phyloP scores from a whole-genome alignment of 371 early-diverging fungal species.

The Mortierella sp. region DNA sequence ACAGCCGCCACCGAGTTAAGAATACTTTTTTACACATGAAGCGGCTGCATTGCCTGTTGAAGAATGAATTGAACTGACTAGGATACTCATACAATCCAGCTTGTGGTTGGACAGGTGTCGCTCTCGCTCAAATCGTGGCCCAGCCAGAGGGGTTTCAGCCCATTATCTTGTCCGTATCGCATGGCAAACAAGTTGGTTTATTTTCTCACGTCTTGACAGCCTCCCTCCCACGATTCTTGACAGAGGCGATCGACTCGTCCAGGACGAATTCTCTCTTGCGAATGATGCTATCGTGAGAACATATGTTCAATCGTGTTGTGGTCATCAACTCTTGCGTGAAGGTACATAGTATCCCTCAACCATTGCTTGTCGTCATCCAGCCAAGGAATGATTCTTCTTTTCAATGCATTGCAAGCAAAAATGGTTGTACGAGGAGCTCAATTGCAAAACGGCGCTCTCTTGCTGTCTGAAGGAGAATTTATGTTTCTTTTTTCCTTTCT shows the following conservation, averaged over 20 bases:
- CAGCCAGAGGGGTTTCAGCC: not conserved
- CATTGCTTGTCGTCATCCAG: not conserved
- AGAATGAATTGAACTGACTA: not conserved
- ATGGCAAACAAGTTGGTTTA: not conserved
- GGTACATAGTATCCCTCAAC: not conserved
- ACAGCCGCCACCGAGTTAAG: slow-evolving; percentile 9
- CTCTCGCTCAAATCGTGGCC: not conserved
- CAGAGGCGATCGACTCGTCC: not conserved
- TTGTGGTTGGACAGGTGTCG: not conserved
- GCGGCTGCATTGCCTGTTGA: not conserved
- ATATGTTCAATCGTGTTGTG: not conserved
- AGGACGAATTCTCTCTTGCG: not conserved
- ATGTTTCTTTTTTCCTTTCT: not conserved
- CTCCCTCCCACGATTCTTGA: not conserved
- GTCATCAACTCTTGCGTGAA: not conserved
- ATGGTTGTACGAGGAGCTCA: not conserved
- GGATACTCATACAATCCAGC: not conserved
- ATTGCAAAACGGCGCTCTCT: slow-evolving; percentile 1
- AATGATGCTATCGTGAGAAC: not conserved
- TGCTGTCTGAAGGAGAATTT: slow-evolving; percentile 5
- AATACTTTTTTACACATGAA: not conserved
- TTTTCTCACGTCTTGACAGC: not conserved
- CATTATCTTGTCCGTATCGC: not conserved
- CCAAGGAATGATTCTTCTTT: slow-evolving; percentile 1
- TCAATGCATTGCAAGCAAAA: not conserved